Conservation (phyloP, 2,329 filamentous ascomycete genomes). For the Beauveria sp. region DNA sequence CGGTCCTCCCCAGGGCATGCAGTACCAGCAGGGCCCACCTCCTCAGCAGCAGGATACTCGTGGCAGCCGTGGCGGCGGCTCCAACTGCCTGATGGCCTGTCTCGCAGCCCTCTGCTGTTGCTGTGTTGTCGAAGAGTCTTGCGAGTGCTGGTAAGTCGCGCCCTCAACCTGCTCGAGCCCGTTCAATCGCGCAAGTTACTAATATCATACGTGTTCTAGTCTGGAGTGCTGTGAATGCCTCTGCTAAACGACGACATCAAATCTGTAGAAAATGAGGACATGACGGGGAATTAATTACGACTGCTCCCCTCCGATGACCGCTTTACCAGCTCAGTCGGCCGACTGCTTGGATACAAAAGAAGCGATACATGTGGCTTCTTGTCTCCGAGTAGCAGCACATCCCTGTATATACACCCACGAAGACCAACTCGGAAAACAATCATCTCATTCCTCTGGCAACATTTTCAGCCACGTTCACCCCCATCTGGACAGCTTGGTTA, state of each 20-base stretch:
- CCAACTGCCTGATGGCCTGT: slow-evolving; percentile 39
- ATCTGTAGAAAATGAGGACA: not conserved
- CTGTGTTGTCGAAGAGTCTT: slow-evolving; percentile 42
- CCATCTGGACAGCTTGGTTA: not conserved
- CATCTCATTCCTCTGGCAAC: not conserved
- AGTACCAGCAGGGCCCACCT: slow-evolving; percentile 34
- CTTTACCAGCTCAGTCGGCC: not conserved
- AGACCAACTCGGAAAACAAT: not conserved
- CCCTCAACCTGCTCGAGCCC: not conserved
- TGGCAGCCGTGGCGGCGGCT: slow-evolving; percentile 27
- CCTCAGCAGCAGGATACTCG: slow-evolving; percentile 20
- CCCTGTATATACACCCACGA: not conserved
- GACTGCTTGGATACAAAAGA: not conserved
- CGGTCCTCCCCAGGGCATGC: slow-evolving; percentile 31
- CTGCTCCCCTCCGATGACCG: not conserved
- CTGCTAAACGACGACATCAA: slow-evolving; percentile 18
- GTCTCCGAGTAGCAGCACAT: not conserved
- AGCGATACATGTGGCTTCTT: not conserved
- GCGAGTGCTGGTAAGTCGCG: slow-evolving; percentile 39
- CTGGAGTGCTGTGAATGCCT: slow-evolving; percentile 36
- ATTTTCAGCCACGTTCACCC: not conserved
- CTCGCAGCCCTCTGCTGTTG: slow-evolving; percentile 43
- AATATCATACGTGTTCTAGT: slow-evolving; percentile 17
- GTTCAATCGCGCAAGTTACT: slow-evolving; percentile 10
- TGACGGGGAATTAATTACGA: not conserved